Evolutionary conservation across 345 rosid genomes (phyloP).

Genomic region (Populus alba): DNA sequence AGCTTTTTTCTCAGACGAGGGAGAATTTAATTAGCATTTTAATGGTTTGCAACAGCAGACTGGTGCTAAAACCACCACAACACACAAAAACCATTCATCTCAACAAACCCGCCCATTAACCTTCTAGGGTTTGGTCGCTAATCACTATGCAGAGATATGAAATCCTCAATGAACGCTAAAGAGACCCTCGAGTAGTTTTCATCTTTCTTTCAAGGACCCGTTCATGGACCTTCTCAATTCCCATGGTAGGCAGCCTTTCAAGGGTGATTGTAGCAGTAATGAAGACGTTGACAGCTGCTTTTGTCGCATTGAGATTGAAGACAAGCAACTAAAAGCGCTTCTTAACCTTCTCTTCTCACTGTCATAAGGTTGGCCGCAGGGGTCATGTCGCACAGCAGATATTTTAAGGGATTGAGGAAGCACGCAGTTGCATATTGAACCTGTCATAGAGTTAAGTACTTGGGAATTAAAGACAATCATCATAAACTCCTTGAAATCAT

Average conservation of each 20-base stretch:
- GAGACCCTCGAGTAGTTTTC: conserved; percentile 19
- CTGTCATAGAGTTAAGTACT: conserved; percentile 24
- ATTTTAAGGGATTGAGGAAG: conserved; percentile 83
- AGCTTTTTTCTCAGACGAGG: not conserved
- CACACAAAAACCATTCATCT: conserved; percentile 7
- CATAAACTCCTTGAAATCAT: not conserved
- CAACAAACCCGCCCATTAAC: not conserved
- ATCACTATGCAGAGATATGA: not conserved
- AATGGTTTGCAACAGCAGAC: not conserved
- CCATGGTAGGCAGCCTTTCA: conserved; percentile 25
- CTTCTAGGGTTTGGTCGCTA: not conserved
- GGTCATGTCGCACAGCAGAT: conserved; percentile 58
- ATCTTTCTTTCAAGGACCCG: conserved; percentile 68
- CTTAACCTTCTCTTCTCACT: conserved; percentile 66
- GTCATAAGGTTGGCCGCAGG: conserved; percentile 51
- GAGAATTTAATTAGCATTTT: conserved; percentile 1
- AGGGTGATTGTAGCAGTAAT: conserved; percentile 12
- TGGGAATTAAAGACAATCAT: not conserved
- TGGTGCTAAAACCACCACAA: not conserved
- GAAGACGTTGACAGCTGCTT: conserved; percentile 83
- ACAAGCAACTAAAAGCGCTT: conserved; percentile 63
- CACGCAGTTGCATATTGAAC: conserved; percentile 87
- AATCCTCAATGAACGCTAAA: not conserved
- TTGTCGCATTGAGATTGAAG: conserved; percentile 86
- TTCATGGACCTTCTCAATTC: conserved; percentile 43